Conservation (phyloP, 129 eudicot species). For the Flaveria linearis region DNA sequence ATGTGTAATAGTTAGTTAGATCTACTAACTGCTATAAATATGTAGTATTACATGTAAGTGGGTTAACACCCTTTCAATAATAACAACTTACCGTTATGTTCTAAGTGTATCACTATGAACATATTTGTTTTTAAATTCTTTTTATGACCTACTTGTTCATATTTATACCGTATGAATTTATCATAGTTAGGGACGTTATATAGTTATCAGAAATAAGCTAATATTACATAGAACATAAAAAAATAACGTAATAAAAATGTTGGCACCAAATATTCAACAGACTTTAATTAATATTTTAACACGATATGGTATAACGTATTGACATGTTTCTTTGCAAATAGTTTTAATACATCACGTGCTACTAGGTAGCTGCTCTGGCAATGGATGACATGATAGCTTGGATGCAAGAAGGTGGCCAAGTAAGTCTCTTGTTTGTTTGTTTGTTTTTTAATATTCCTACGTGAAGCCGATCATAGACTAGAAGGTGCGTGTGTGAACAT, state of each 20-base stretch:
- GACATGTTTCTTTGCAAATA: conserved; percentile 60
- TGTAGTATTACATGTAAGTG: too few species aligned
- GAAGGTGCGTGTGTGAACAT: neutral
- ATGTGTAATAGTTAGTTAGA: too few species aligned
- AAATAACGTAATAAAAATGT: neutral
- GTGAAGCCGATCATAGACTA: neutral
- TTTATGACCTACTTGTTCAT: neutral
- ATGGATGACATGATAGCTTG: conserved; percentile 99
- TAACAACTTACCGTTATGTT: too few species aligned
- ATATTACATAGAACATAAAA: neutral
- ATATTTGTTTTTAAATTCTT: neutral
- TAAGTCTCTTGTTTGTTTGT: conserved; percentile 29
- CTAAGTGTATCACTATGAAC: too few species aligned
- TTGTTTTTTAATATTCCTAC: neutral
- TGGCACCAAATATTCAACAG: neutral
- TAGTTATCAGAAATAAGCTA: neutral
- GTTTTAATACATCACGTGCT: conserved; percentile 81
- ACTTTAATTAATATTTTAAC: neutral
- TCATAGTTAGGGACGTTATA: neutral
- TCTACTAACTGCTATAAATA: too few species aligned
- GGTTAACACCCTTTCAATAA: too few species aligned
- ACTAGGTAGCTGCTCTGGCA: conserved; percentile 99
- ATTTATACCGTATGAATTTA: neutral
- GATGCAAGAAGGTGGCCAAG: conserved; percentile 99
- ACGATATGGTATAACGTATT: conserved; percentile 36